Base-by-base conservation (phyloP, 352 stramenopile genomes). In the Globisporangium acanthophoron region DNA sequence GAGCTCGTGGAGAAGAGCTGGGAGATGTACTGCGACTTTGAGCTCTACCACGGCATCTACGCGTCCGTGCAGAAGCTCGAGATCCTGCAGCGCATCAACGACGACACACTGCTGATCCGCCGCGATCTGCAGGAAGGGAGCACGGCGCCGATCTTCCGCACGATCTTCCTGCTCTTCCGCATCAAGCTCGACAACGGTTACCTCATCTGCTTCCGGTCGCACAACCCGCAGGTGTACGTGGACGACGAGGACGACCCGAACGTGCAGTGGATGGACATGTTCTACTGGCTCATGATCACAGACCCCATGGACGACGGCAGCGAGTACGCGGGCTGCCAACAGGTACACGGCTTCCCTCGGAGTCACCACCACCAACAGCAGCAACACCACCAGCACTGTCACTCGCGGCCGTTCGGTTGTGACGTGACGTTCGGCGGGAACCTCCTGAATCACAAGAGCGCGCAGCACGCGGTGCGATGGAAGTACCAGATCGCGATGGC, bases 261-360 rank as follows among this genome's bases (percentile, higher is more conserved):
- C 47, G 77, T 91, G 20, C 75, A 91, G 72, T 91, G 81, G 81
- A 89, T 91, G 79, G 78, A 89, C 35, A 91, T 91, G 79, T 89
- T 89, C 41, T 91, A 91, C 70, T 91, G 81, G 81, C 79, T 91
- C 48, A 85, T 88, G 81, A 74, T 91, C 58, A 87, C 80, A 1
- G 77, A 91, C 55, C 74, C 78, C 24, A 63, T 57, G 0, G 56
- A 58, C 0, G 56, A 66, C 39, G 54, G 64, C 48, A 13, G 48
- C 48, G 50, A 37, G 20, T 33, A 50, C 45, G 31, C 35, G 3
- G 24, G 51, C 39, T 37, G n/a, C 44, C 15, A 33, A 7, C 45
- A 50, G 20, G 33, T 37, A 37, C 33, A 37, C 33, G 33, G 9
- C 33, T 37, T 37, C 33, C 9, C 33, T 11, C 33, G 0, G 33